Evolutionary conservation across 257 asterid species (phyloP), one percentile per base, ranked within the genome.

Genomic region (Agastache rugosa): DNA sequence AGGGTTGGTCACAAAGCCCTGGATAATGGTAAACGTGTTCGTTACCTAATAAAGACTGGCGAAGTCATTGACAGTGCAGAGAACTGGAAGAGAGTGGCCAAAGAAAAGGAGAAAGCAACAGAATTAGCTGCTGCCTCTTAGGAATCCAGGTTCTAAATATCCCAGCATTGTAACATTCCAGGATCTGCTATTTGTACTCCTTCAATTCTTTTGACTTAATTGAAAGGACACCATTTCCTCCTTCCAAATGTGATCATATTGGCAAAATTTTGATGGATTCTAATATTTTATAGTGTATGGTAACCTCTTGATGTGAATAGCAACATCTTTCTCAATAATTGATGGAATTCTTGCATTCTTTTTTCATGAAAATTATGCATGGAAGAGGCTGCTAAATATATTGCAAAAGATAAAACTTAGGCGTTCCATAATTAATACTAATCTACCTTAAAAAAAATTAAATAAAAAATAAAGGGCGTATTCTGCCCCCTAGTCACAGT

Each of bases 31-130:
- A 90, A 88, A 79, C 86, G 93, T 11, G 99, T 92, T 45, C 91
- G 97, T 1, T 95, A 89, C 84, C 98, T 92, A 53, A 77, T 92
- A 44, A 92, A 92, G 86, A 95, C 99, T 3, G 97, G 97, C 10
- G 99, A 92, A 81, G 70, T 95, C 48, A 89, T 95, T 19, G 99
- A 95, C 66, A 87, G 91, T 71, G 93, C 92, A 37, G 99, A 95
- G 81, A 85, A 90, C 74, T 92, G 96, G 98, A 90, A 95, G 88
- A 80, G 72, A 78, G 85, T 15, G 50, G 76, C 78, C 17, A 88
- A 88, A 73, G 97, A 87, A 73, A 88, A 79, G 58, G 88, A 81
- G 73, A 82, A 84, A 78, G 65, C 83, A 63, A 83, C 84, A 0
- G 96, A 83, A 80, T 79, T 79, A 67, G 88, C 80, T 81, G 87